Base-by-base conservation (phyloP, 2,329 filamentous ascomycete species). In the Decorospora gaudefroyi region DNA sequence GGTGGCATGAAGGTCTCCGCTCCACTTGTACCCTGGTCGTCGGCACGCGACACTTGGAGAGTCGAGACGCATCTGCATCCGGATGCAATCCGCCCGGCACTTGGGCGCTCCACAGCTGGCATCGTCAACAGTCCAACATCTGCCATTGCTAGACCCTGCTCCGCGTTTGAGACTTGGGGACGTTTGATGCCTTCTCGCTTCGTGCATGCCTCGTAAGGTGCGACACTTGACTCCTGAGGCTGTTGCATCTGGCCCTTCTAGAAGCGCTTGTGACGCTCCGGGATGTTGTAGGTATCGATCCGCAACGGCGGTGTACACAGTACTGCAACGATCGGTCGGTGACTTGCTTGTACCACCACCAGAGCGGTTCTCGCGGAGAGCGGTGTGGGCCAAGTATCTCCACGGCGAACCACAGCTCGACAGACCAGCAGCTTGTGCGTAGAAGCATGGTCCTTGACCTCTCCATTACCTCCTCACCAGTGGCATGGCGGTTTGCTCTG, bases 131-230 rank as follows among this genome's bases (percentile, higher is more conserved):
- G 38, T 55, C 44, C 60, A 57, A 59, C 55, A 49, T 42, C 41
- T 50, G 38, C 39, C 23, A 27, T 55, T 35, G 53, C 51, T 55
- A 47, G 48, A 44, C 55, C 34, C 23, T 37, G 31, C 55, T 32
- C 23, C 34, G 31, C 29, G 30, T 46, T 53, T 59, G 58, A 59
- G 53, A 58, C 54, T 42, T 46, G 42, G 51, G 49, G 42, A 53
- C 46, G 55, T 53, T 55, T 58, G 59, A 62, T 55, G 59, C 49
- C 46, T 49, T 51, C 13, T 31, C 29, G 39, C 36, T 57, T 53
- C 52, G 59, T 42, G 47, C 40, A 33, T 43, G 30, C 49, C 51
- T 55, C 46, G 47, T 49, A 39, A 51, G 19, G 30, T 56, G 53
- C 49, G 53, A 61, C 55, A 55, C 32, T 22, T 41, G 37, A 18